Conservation (phyloP, 495 filamentous ascomycete species). For the Podospora pseudoanserina region DNA sequence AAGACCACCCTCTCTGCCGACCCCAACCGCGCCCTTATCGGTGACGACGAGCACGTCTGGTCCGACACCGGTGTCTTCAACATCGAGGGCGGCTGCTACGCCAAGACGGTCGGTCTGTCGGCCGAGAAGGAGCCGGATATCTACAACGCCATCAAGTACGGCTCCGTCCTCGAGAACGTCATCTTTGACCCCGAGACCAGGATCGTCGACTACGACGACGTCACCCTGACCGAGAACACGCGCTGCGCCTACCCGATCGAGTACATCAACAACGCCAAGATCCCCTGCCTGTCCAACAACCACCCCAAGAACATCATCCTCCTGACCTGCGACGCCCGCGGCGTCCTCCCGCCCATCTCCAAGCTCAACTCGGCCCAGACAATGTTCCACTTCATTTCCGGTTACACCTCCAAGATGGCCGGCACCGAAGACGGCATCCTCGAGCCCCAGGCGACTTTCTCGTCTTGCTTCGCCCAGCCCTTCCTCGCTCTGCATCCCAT, state of each 20-base stretch:
- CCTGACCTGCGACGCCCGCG: conserved; percentile 94
- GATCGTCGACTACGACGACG: conserved; percentile 90
- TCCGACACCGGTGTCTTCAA: conserved; percentile 96
- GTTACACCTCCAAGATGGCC: conserved; percentile 99
- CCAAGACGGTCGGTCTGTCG: conserved; percentile 96
- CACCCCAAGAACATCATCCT: conserved; percentile 98
- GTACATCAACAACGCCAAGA: conserved; percentile 98
- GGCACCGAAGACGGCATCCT: conserved; percentile 95
- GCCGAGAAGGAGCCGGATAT: conserved; percentile 99
- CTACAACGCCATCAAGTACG: conserved; percentile 92
- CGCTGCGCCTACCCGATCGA: conserved; percentile 98
- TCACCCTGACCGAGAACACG: conserved; percentile 95
- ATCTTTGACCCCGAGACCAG: conserved; percentile 91
- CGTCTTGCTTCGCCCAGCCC: conserved; percentile 97
- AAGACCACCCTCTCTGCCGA: conserved; percentile 98
- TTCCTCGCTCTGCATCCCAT: conserved; percentile 99
- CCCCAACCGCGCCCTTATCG: conserved; percentile 91
- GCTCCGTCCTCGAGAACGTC: conserved; percentile 96
- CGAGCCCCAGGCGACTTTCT: conserved; percentile 98
- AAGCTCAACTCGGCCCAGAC: conserved; percentile 94
- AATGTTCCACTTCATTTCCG: conserved; percentile 99
- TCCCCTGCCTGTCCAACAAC: conserved; percentile 80
- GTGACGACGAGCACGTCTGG: conserved; percentile 99
- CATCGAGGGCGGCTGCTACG: conserved; percentile 99
- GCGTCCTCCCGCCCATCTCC: conserved; percentile 95